Evolutionary conservation across 805 yeast species (phyloP), one percentile per base, ranked within the genome.

Genomic region (Candida pseudoglaebosa): DNA sequence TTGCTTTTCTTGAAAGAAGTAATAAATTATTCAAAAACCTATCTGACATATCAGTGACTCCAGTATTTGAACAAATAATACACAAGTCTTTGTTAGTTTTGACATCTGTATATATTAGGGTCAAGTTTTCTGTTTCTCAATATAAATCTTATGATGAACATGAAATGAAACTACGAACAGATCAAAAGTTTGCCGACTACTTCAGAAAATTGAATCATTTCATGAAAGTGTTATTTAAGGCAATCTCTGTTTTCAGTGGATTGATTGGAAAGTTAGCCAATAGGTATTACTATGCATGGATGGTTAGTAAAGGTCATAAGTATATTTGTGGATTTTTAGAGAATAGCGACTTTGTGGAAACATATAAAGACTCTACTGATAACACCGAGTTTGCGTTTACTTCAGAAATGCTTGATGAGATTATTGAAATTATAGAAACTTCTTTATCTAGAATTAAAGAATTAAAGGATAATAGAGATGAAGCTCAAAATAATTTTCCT

Each of bases 271-370:
- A 66, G 30, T 57, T 83, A 28, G 75, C 84, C 12, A 67, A 62
- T 20, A 68, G 78, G 43, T 82, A 80, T 52, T 78, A 77, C 42
- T 80, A 80, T 51, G 84, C 88, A 1, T 79, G 82, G 79, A 72
- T 84, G 57, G 71, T 82, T 53, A 67, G 77, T 30, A 81, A 80
- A 48, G 82, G 84, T 0, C 75, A 74, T 36, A 56, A 55, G 6
- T 69, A 64, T 32, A 48, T 78, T 16, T 45, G 68, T 12, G 59
- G 56, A 16, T 37, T 71, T 4, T 40, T 76, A 7, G 54, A 45
- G 0, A 54, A 61, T 15, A 46, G 59, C 13, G 59, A 55, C 6
- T 49, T 61, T 34, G 35, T 29, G 24, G 34, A 31, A 30, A 38
- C n/a, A 18, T 43, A 42, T 32, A 44, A 38, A 15, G 42, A 41